A percentile compares a stretch with the other conserved stretches of the same genome.
phyloP scores from a whole-genome alignment of 2,329 filamentous ascomycete genomes.

The Alternaria dauci region DNA sequence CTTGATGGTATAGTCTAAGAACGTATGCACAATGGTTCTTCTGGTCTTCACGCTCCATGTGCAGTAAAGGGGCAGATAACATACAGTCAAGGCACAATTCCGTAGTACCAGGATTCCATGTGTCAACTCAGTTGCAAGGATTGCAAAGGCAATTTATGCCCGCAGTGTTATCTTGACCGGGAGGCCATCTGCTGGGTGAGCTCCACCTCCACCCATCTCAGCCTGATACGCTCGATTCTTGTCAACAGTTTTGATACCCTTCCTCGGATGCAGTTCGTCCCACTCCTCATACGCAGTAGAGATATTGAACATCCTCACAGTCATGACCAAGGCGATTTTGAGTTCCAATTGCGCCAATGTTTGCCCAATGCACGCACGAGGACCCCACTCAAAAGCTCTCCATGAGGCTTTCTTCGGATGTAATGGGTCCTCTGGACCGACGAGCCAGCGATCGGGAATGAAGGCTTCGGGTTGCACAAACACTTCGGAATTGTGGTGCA shows the following conservation, averaged over 20 bases:
- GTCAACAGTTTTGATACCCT: conserved; percentile 25
- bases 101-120: background rate
- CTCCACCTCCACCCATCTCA: conserved; percentile 18
- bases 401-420: conserved; percentile 27
- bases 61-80: background rate
- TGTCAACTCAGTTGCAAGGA: background rate
- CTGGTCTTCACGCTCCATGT: background rate
- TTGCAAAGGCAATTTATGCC: background rate
- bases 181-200: conserved; percentile 29
- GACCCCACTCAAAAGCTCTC: conserved; percentile 51
- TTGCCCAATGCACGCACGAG: conserved; percentile 51
- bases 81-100: background rate
- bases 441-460: conserved; percentile 35
- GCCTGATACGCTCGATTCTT: conserved; percentile 27
- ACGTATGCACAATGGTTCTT: background rate
- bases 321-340: conserved; percentile 20
- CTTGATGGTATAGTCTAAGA: background rate
- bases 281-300: conserved; percentile 23
- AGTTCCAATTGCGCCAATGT: conserved; percentile 46
- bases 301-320: conserved; percentile 17
- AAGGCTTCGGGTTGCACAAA: conserved; percentile 27
- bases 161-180: conserved; percentile 49
- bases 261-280: conserved; percentile 27
- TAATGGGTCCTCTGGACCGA: conserved; percentile 11
- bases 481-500: conserved; percentile 28